Conservation (phyloP, 768 basidiomycete species). For the Hericium rajendrae region DNA sequence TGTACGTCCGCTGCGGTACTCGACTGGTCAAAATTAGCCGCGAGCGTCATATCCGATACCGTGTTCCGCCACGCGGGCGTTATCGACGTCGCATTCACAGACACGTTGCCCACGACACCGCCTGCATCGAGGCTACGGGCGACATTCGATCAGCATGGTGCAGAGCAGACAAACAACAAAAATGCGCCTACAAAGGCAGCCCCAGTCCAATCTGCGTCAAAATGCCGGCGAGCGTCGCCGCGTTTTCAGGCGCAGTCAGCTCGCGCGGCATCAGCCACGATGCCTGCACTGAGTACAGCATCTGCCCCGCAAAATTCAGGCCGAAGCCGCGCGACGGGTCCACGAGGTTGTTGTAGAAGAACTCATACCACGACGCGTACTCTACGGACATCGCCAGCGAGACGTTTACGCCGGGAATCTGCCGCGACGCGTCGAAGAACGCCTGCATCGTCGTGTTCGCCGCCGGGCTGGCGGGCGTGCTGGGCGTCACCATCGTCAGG, state of each 20-base stretch:
- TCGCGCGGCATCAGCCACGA: neutral
- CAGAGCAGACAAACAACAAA: no score
- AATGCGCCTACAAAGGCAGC: no score
- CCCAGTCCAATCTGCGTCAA: no score
- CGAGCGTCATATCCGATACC: neutral
- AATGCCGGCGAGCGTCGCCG: no score
- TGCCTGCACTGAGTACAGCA: neutral
- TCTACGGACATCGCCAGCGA: neutral
- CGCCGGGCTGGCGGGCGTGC: neutral
- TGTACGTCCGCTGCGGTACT: neutral
- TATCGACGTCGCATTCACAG: conserved; percentile 29
- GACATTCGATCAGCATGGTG: neutral
- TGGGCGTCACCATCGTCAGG: neutral
- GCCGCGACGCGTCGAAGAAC: conserved; percentile 4
- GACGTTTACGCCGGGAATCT: neutral
- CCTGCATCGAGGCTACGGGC: neutral
- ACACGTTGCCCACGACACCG: conserved; percentile 36
- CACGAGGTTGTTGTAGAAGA: neutral
- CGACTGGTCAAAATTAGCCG: neutral
- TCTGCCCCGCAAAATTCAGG: neutral
- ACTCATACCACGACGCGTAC: neutral
- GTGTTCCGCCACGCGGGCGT: conserved; percentile 37
- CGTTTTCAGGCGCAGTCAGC: neutral
- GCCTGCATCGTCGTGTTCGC: neutral
- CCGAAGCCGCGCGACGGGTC: neutral